phyloP scores from a whole-genome alignment of 805 yeast genomes.

The Candida andamanensis region DNA sequence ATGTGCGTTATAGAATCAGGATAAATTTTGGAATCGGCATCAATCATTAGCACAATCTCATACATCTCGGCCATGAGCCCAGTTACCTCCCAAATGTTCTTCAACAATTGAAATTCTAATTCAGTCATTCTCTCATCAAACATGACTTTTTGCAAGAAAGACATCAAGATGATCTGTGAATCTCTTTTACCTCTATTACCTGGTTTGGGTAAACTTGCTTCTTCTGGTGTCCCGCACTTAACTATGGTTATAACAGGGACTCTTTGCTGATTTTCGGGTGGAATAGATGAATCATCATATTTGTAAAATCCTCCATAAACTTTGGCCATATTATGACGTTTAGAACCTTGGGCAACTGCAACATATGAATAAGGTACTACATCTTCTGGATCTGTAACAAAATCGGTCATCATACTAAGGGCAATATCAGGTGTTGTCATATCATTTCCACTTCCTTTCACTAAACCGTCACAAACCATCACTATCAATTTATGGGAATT shows the following conservation, averaged over 20 bases:
- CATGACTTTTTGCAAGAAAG: conserved; percentile 79
- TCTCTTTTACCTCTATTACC: conserved; percentile 97
- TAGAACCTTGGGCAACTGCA: conserved; percentile 90
- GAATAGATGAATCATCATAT: conserved; percentile 71
- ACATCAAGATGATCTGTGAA: conserved; percentile 86
- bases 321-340: conserved; percentile 97
- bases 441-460: conserved; percentile 92
- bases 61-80: conserved; percentile 81
- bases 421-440: conserved; percentile 85
- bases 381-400: conserved; percentile 64
- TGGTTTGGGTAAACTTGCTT: conserved; percentile 59
- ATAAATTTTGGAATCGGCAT: conserved; percentile 86
- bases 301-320: conserved; percentile 92
- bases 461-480: conserved; percentile 87
- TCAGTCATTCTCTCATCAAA: conserved; percentile 94
- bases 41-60: conserved; percentile 85
- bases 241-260: conserved; percentile 76
- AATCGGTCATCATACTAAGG: conserved; percentile 73
- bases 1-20: conserved; percentile 87
- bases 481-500: conserved; percentile 86
- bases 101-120: conserved; percentile 73
- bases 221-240: conserved; percentile 85
- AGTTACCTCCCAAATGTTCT: conserved; percentile 73
- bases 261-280: conserved; percentile 76
- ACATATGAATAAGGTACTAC: conserved; percentile 84